Evolutionary conservation across 352 stramenopile species (phyloP), one percentile per base, ranked within the genome.

Genomic region (Globisporangium paroecandrum): DNA sequence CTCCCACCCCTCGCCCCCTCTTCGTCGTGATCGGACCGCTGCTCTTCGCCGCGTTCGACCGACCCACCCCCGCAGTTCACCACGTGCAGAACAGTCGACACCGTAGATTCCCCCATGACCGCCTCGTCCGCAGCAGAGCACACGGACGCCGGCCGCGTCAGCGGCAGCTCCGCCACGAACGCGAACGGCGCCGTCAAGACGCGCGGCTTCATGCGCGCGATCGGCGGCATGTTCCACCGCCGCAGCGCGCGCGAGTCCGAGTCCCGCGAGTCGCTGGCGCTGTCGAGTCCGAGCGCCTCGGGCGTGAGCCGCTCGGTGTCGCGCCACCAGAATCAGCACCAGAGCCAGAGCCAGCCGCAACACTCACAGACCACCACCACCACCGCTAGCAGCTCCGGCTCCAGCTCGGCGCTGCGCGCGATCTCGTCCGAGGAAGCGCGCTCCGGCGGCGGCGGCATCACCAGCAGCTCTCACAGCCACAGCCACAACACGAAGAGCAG

Each of bases 141-240:
- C 43, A 22, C 15, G 43, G 43, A 51, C 18, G 43, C 43, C 18
- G 43, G 43, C 18, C 43, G 43, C 43, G 43, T 18, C 43, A 51
- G 43, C 43, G 18, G 43, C 51, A 54, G 25, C 54, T 64, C 8
- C 56, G 49, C 18, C 64, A 46, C 47, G 29, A 24, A 32, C 20
- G 58, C 47, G 29, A 24, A 32, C 20, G 64, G 62, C 59, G 54
- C 65, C 25, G 25, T 70, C 68, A 86, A 82, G 64, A 75, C 74
- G 49, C 71, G 75, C 57, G 72, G 72, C 56, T 71, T 89, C 22
- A 79, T 89, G 55, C 77, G 76, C 24, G 78, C 77, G 15, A 74
- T 89, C 61, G 80, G 80, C 55, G 71, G 75, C 25, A 56, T 89
- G 22, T 85, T 87, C 64, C 75, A 80, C 58, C 80, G 77, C 51